These are phyloP conservation scores for Leptographium lundbergii DNA, from an alignment of 2,329 filamentous ascomycete genomes.

Conservation along the genomic window DNA sequence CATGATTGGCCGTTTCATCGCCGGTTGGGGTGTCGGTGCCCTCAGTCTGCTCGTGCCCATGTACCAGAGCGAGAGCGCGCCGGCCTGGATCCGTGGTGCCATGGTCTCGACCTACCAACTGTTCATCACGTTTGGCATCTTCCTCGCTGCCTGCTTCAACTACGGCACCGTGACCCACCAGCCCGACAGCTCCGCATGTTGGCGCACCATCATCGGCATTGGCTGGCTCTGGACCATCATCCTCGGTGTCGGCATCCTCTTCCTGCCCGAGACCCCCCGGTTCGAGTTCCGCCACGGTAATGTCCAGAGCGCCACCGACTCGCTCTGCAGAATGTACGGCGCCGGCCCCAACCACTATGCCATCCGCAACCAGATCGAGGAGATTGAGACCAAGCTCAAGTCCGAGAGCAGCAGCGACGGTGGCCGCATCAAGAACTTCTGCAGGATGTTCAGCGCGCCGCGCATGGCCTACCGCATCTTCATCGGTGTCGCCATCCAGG, in stretches of 20 bases:
- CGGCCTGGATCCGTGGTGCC: conserved; percentile 48
- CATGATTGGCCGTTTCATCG: conserved; percentile 49
- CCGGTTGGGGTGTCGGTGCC: conserved; percentile 55
- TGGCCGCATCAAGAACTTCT: conserved; percentile 34
- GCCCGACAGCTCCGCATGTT: conserved; percentile 29
- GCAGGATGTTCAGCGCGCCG: conserved; percentile 43
- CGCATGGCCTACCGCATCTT: conserved; percentile 52
- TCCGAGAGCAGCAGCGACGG: conserved; percentile 27
- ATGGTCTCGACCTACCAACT: conserved; percentile 61
- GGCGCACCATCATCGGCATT: conserved; percentile 49
- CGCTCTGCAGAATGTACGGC: conserved; percentile 8
- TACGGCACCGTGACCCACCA: conserved; percentile 33
- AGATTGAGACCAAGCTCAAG: conserved; percentile 16
- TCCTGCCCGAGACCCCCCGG: conserved; percentile 44
- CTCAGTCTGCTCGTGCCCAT: conserved; percentile 47
- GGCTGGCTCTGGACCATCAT: conserved; percentile 40
- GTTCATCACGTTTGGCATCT: conserved; percentile 60
- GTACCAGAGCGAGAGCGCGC: conserved; percentile 49
- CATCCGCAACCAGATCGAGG: conserved; percentile 8
- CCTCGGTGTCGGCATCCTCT: conserved; percentile 38
- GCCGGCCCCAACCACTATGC: conserved; percentile 7
- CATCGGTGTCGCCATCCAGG: conserved; percentile 51
- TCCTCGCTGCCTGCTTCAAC: conserved; percentile 35
- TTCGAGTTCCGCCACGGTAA: conserved; percentile 16
- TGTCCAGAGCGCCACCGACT: conserved; percentile 6